phyloP scores from a whole-genome alignment of 192 early-diverging fungal species.

The Powellomyces hirtus region DNA sequence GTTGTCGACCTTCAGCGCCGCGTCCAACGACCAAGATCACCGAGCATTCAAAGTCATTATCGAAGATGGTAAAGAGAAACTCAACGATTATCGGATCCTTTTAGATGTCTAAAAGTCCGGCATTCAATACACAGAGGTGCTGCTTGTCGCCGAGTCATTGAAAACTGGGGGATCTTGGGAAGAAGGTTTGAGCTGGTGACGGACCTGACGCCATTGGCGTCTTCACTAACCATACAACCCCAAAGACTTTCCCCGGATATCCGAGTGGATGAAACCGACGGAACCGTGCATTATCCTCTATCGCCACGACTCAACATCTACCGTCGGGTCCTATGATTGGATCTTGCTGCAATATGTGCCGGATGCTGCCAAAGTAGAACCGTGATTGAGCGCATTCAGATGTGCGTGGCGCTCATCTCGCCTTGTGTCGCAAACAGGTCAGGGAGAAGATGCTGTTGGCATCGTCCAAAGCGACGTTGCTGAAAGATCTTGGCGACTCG shows the following conservation, averaged over 20 bases:
- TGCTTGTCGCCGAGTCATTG: conserved; percentile 34
- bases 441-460: conserved; percentile 96
- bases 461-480: conserved; percentile 74
- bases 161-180: conserved; percentile 35
- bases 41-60: conserved; percentile 51
- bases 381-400: too few relatives aligned
- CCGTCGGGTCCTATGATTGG: conserved; percentile 58
- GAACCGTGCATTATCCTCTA: conserved; percentile 68
- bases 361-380: conserved; percentile 65
- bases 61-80: conserved; percentile 50
- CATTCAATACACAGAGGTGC: neutral
- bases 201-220: too few relatives aligned
- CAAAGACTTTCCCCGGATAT: conserved; percentile 30
- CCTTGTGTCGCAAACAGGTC: neutral
- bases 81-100: too few relatives aligned
- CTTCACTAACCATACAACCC: too few relatives aligned
- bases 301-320: conserved; percentile 49
- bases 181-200: too few relatives aligned
- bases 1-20: conserved; percentile 39
- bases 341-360: conserved; percentile 78
- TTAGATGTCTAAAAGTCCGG: neutral
- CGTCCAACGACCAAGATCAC: conserved; percentile 30
- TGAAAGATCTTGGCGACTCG: conserved; percentile 76
- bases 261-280: conserved; percentile 47
- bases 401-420: neutral